Conservation (phyloP, 2,329 filamentous ascomycete species). For the Fusarium beomiforme region DNA sequence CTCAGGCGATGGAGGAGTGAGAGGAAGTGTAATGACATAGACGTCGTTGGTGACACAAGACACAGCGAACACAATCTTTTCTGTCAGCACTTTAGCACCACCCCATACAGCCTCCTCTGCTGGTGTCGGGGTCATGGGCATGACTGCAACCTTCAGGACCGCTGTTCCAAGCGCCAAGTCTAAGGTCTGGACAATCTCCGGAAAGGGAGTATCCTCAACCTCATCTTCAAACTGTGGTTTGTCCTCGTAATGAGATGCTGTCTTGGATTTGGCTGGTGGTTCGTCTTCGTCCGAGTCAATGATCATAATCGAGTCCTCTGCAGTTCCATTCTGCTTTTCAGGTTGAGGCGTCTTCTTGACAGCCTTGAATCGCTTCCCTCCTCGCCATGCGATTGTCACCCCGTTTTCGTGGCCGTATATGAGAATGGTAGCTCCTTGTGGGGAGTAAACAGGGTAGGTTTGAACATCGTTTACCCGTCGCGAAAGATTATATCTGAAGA, state of each 20-base stretch:
- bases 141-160: constrained; percentile 64
- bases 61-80: constrained; percentile 69
- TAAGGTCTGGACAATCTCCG: constrained; percentile 67
- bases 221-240: constrained; percentile 68
- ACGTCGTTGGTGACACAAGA: constrained; percentile 67
- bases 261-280: constrained; percentile 48
- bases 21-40: constrained; percentile 67
- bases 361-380: constrained; percentile 67
- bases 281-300: constrained; percentile 72
- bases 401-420: constrained; percentile 73
- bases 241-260: constrained; percentile 55
- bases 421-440: constrained; percentile 71
- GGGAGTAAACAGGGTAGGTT: constrained; percentile 68
- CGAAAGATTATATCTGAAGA: constrained; percentile 65
- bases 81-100: constrained; percentile 60
- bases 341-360: constrained; percentile 48
- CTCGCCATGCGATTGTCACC: constrained; percentile 69
- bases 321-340: constrained; percentile 62
- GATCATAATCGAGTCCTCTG: constrained; percentile 67
- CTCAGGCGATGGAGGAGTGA: constrained; percentile 69
- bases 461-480: constrained; percentile 68
- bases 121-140: constrained; percentile 61
- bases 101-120: constrained; percentile 60
- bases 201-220: constrained; percentile 60
- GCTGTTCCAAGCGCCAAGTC: constrained; percentile 68